Percentiles rank a stretch among this genome's conserved stretches.
These are phyloP conservation scores for Cytospora piceicola DNA, from an alignment of 2,329 filamentous ascomycete species.

Conservation along the genomic window DNA sequence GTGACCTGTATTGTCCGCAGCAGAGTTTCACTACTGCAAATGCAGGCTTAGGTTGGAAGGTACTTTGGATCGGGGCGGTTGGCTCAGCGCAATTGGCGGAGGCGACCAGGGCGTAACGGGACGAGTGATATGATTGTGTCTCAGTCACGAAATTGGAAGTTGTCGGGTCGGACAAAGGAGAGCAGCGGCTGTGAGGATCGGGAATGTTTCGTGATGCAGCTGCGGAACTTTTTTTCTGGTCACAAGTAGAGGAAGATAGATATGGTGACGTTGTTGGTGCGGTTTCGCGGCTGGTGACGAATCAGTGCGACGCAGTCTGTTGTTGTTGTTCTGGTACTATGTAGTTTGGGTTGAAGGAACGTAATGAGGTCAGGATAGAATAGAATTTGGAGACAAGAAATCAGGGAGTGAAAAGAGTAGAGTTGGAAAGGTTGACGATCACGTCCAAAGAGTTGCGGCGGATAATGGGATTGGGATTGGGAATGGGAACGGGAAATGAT, in stretches of 20 bases:
- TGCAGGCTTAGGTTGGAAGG: not conserved
- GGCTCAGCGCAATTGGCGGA: constrained; percentile 5
- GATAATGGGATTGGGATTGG: not conserved
- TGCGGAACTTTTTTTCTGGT: not conserved
- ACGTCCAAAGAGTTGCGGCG: not conserved
- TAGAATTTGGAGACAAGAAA: not conserved
- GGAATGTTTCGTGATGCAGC: not conserved
- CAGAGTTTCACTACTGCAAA: not conserved
- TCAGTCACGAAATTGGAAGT: constrained; percentile 18
- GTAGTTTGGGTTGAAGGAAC: not conserved
- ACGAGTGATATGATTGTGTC: constrained; percentile 19
- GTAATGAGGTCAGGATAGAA: not conserved
- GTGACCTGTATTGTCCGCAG: not conserved
- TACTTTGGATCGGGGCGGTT: not conserved
- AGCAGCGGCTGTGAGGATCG: constrained; percentile 2
- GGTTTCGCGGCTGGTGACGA: not conserved
- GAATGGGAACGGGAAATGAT: constrained; percentile 2
- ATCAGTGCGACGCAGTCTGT: not conserved
- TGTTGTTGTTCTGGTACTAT: not conserved
- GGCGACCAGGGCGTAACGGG: constrained; percentile 6
- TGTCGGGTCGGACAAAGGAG: constrained; percentile 1
- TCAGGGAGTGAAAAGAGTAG: not conserved
- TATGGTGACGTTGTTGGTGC: constrained; percentile 2
- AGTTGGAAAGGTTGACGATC: not conserved
- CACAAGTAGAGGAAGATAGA: not conserved